These are phyloP conservation scores for Termitomyces sp. DNA, from an alignment of 768 basidiomycete species.

Conservation along the genomic window DNA sequence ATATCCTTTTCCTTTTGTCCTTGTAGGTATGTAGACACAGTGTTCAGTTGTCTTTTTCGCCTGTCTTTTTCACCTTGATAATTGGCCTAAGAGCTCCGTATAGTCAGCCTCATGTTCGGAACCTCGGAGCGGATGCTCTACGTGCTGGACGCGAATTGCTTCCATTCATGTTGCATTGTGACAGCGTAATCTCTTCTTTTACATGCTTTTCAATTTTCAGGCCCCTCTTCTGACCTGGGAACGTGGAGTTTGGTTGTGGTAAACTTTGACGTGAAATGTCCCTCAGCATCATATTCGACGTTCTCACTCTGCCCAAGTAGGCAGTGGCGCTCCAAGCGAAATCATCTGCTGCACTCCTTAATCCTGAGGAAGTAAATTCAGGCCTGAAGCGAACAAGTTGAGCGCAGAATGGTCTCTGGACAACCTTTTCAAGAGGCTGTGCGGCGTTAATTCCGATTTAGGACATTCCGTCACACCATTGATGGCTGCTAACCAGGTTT, in stretches of 20 bases:
- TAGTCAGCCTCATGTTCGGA: neutral
- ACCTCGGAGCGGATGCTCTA: neutral
- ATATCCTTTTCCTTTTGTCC: neutral
- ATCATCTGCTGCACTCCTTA: neutral
- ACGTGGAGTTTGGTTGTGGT: neutral
- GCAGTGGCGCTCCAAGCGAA: neutral
- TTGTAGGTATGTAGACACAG: neutral
- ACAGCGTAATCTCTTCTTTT: neutral
- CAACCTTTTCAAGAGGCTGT: slow-evolving; percentile 2
- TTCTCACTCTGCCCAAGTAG: neutral
- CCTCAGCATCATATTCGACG: neutral
- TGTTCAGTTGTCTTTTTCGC: neutral
- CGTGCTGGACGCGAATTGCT: neutral
- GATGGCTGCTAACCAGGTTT: slow-evolving; percentile 3
- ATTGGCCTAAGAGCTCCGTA: neutral
- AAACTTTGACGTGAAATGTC: neutral
- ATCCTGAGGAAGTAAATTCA: neutral
- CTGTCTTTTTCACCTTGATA: neutral
- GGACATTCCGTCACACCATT: neutral
- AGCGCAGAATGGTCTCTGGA: neutral
- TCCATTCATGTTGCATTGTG: slow-evolving; percentile 1
- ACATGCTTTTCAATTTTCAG: neutral
- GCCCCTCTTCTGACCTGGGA: neutral
- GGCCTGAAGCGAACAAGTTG: slow-evolving; percentile 2
- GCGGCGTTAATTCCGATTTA: slow-evolving; percentile 1